These are phyloP conservation scores for Alliaria petiolata DNA, from an alignment of 345 rosid species.

Conservation along the genomic window DNA sequence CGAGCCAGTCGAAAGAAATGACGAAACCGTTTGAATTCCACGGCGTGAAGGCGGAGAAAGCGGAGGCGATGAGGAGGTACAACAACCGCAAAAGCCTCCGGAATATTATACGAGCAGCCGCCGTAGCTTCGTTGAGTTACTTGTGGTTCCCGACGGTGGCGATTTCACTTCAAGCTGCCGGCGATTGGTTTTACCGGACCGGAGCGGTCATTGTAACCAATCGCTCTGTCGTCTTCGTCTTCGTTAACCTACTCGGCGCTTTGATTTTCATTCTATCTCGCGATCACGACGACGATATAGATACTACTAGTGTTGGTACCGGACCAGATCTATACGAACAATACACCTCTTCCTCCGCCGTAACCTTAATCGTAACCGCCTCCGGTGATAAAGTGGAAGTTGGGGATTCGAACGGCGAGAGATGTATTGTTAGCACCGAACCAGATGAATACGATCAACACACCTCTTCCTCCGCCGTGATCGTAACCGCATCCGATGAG, in stretches of 20 bases:
- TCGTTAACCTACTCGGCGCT: not conserved
- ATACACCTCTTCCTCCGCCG: constrained; percentile 10
- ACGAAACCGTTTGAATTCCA: not conserved
- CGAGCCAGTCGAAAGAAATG: not conserved
- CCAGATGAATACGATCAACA: constrained; percentile 8
- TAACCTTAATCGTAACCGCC: not conserved
- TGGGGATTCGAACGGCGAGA: not conserved
- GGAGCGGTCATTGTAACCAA: not conserved
- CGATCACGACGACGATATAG: not conserved
- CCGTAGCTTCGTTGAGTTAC: not conserved
- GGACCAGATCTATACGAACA: constrained; percentile 19
- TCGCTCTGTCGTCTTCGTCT: constrained; percentile 1
- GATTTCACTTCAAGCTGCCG: not conserved
- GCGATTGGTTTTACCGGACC: not conserved
- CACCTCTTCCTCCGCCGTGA: not conserved
- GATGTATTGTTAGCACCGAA: not conserved
- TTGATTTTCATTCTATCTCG: constrained; percentile 11
- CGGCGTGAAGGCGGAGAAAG: constrained; percentile 26
- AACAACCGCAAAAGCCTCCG: not conserved
- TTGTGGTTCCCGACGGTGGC: constrained; percentile 13
- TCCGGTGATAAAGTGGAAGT: not conserved
- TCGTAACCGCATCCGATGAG: not conserved
- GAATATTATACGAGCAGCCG: not conserved
- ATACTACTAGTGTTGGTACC: not conserved
- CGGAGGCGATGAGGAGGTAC: constrained; percentile 30